phyloP scores from a whole-genome alignment of 208 protist genomes.

The Trypanosoma lewisi region DNA sequence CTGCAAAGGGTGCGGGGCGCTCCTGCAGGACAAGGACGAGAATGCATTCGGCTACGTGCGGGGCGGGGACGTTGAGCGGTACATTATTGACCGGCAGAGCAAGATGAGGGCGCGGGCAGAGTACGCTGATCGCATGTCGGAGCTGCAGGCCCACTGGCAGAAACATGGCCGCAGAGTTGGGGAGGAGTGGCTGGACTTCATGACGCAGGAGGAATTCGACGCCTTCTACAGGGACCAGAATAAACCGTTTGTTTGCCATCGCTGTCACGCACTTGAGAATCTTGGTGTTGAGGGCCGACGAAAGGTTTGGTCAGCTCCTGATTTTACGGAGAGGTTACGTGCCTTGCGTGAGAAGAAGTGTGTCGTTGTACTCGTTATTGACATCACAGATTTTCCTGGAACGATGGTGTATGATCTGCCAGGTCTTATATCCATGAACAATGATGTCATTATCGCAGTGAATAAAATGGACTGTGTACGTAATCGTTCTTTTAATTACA shows the following conservation, averaged over 20 bases:
- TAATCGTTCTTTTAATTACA: slow-evolving; percentile 81
- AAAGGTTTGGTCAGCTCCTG: slow-evolving; percentile 86
- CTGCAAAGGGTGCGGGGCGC: slow-evolving; percentile 83
- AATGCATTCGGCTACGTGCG: slow-evolving; percentile 79
- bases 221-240: slow-evolving; percentile 79
- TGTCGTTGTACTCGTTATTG: slow-evolving; percentile 88
- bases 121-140: slow-evolving; percentile 87
- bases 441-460: slow-evolving; percentile 85
- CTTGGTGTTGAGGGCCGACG: slow-evolving; percentile 73
- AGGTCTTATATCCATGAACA: slow-evolving; percentile 92
- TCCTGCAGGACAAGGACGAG: slow-evolving; percentile 75
- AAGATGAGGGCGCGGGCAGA: slow-evolving; percentile 53
- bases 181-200: slow-evolving; percentile 93
- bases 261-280: slow-evolving; percentile 88
- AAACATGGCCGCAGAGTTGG: slow-evolving; percentile 89
- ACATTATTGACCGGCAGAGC: slow-evolving; percentile 52
- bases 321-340: slow-evolving; percentile 85
- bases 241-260: slow-evolving; percentile 79
- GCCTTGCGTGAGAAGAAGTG: slow-evolving; percentile 78
- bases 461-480: slow-evolving; percentile 92
- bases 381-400: slow-evolving; percentile 90
- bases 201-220: slow-evolving; percentile 92
- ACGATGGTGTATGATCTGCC: slow-evolving; percentile 90
- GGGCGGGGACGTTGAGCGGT: slow-evolving; percentile 72
- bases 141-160: slow-evolving; percentile 87